These are phyloP conservation scores for Ustilago hordei DNA, from an alignment of 1,284 basidiomycete genomes.

Conservation along the genomic window DNA sequence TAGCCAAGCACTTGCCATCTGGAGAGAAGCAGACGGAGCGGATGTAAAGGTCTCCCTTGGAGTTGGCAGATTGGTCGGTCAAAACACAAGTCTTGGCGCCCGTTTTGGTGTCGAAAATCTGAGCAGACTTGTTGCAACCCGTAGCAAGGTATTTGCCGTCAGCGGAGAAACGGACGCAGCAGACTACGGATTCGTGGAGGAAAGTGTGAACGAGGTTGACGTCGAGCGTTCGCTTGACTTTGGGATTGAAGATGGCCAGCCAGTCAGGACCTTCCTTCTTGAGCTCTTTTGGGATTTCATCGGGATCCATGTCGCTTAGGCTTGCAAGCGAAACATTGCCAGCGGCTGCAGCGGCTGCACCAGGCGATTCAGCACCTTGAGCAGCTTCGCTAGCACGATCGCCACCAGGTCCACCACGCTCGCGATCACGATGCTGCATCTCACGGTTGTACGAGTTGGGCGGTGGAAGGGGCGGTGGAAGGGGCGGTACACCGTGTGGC, in stretches of 20 bases:
- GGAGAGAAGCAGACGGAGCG: conserved; percentile 68
- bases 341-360: conserved; percentile 45
- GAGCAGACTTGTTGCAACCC: conserved; percentile 88
- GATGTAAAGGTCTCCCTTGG: conserved; percentile 67
- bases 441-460: conserved; percentile 49
- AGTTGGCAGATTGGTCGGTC: conserved; percentile 73
- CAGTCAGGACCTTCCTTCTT: conserved; percentile 90
- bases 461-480: conserved; percentile 53
- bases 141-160: conserved; percentile 90
- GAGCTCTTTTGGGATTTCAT: conserved; percentile 72
- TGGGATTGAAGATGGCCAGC: conserved; percentile 93
- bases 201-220: conserved; percentile 90
- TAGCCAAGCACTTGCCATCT: conserved; percentile 66
- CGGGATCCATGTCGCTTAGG: conserved; percentile 63
- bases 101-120: conserved; percentile 89
- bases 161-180: conserved; percentile 88
- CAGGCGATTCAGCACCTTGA: conserved; percentile 42
- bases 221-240: conserved; percentile 83
- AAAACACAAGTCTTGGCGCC: conserved; percentile 78
- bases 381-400: conserved; percentile 29
- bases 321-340: conserved; percentile 65
- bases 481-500: conserved; percentile 51
- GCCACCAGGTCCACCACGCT: conserved; percentile 15
- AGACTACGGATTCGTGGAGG: conserved; percentile 90
- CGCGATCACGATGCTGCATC: conserved; percentile 43